Evolutionary conservation across 768 basidiomycete genomes (phyloP), one percentile per base, ranked within the genome.

Genomic region (Podaxis pistillaris): DNA sequence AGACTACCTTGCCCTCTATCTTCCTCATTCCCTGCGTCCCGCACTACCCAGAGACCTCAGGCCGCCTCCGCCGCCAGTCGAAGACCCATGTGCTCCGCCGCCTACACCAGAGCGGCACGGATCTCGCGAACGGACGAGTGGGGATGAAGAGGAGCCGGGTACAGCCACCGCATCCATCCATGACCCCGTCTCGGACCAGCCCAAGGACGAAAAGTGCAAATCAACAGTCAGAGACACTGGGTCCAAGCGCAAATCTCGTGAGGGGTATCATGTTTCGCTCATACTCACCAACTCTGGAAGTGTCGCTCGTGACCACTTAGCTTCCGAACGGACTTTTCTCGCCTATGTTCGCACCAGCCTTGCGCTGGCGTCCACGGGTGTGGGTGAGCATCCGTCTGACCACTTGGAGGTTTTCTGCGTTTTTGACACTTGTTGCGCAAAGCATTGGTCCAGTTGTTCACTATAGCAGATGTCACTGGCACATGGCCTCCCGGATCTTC

Each of bases 291-390:
- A 85, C 67, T 75, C 74, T 36, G 84, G 84, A 30, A 81, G 77
- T 62, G 81, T 83, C 2, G 84, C 84, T 4, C 72, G 84, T 30
- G 84, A 85, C 64, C 84, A 85, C 69, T 71, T 85, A 0, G 83
- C 84, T 0, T 80, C 78, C 28, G 84, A 85, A 64, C 71, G 84
- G 55, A 85, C 84, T 5, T 85, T 81, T 66, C 71, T 85, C 24
- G 83, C 84, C 17, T 85, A 85, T 63, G 74, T 83, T n/a, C 76
- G 84, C 19, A 85, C 84, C 4, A 84, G 83, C 66, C 71, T 85
- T 44, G 78, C 80, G 1, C 72, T 83, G 36, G 78, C 82, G 0
- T 77, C 82, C 3, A 74, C 81, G 5, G 84, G 84, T 28, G 83
- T 85, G 33, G 83, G 83, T 82, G 58, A 63, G 81, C 73, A 5